Evolutionary conservation across 2,329 filamentous ascomycete genomes (phyloP).

Genomic region (Zopfia rhizophila): DNA sequence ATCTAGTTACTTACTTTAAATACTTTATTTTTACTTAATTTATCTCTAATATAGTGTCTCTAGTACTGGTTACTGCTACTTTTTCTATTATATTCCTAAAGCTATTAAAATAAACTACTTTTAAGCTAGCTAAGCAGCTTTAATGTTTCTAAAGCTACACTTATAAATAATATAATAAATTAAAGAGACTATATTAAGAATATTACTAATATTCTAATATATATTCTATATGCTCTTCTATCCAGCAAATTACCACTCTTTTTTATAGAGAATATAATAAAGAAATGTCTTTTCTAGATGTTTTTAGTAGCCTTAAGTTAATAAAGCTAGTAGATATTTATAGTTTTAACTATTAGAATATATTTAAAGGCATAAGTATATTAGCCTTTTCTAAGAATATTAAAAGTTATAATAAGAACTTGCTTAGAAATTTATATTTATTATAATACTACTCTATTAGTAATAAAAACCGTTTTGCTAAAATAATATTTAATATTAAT

Average conservation of each 20-base stretch:
- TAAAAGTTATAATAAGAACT: background rate
- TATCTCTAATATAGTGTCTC: too few species aligned
- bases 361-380: background rate
- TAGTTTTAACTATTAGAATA: background rate
- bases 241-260: background rate
- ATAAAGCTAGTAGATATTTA: background rate
- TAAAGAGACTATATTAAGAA: background rate
- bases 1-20: too few species aligned
- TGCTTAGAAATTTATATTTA: background rate
- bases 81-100: too few species aligned
- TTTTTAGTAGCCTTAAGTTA: background rate
- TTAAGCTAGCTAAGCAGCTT: conserved; percentile 6
- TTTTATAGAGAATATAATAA: background rate
- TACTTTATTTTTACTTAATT: too few species aligned
- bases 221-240: background rate
- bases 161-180: conserved; percentile 1
- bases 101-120: too few species aligned
- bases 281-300: background rate
- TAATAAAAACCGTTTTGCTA: too few species aligned
- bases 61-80: too few species aligned
- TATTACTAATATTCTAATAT: background rate
- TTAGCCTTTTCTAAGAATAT: background rate
- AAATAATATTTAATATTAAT: too few species aligned
- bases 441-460: background rate
- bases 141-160: conserved; percentile 3